A percentile compares a stretch with the other conserved stretches of the same genome.
Evolutionary conservation across 306 rosid species (phyloP).

Genomic region (Dryas octopetala): DNA sequence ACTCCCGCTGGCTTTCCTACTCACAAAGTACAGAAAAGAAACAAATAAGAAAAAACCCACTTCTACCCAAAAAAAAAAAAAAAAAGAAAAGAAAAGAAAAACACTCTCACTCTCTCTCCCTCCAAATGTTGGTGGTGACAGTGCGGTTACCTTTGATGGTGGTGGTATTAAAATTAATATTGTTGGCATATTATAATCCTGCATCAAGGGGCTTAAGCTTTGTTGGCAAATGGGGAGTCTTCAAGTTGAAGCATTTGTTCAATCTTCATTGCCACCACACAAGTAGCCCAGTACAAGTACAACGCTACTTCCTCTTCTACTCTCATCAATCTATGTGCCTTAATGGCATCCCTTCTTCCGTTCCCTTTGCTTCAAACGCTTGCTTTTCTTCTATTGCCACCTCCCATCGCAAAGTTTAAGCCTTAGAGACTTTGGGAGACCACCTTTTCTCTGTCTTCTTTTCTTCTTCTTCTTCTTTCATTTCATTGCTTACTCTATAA

Average conservation of each 20-base stretch:
- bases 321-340: constrained; percentile 20
- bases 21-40: no score
- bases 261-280: not conserved
- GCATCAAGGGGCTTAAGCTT: not conserved
- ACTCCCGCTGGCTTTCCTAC: no score
- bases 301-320: not conserved
- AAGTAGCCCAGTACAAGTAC: not conserved
- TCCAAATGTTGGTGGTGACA: constrained; percentile 20
- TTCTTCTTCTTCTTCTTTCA: constrained; percentile 9
- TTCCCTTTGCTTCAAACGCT: not conserved
- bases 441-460: not conserved
- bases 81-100: not conserved
- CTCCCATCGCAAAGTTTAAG: constrained; percentile 16
- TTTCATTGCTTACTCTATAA: constrained; percentile 29
- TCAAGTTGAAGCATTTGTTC: constrained; percentile 5
- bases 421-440: constrained; percentile 11
- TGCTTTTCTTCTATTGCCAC: constrained; percentile 8
- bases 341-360: constrained; percentile 30
- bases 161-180: constrained; percentile 17
- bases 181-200: constrained; percentile 10
- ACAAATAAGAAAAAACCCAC: not conserved
- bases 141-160: constrained; percentile 23
- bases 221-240: constrained; percentile 31
- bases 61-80: not conserved
- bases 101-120: not conserved